A percentile compares a stretch with the other conserved stretches of the same genome.
These are phyloP conservation scores for Phascolomyces articulosus DNA, from an alignment of 371 early-diverging fungal species.

Conservation along the genomic window DNA sequence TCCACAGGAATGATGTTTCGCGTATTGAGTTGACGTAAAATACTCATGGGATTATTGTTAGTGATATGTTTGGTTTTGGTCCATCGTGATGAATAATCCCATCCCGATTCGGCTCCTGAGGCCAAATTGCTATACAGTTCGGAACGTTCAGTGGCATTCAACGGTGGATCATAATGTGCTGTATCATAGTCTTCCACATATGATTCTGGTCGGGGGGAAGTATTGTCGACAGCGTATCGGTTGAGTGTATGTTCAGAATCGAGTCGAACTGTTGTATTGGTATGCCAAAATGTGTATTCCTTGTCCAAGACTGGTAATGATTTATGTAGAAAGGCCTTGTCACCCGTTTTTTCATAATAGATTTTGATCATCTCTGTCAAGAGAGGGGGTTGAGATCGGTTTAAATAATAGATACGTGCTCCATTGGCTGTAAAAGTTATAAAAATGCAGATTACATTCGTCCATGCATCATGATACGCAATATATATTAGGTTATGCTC, in stretches of 20 bases:
- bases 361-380: conserved; percentile 73
- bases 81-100: conserved; percentile 89
- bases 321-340: conserved; percentile 45
- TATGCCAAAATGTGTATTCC: conserved; percentile 75
- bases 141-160: conserved; percentile 27
- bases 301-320: conserved; percentile 62
- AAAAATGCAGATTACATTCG: too few relatives aligned
- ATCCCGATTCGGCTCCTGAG: conserved; percentile 88
- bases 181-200: conserved; percentile 72
- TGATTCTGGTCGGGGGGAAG: conserved; percentile 79
- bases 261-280: conserved; percentile 50
- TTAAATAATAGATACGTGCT: conserved; percentile 83
- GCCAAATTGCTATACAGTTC: conserved; percentile 72
- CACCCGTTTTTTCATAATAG: conserved; percentile 61
- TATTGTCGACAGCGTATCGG: conserved; percentile 60
- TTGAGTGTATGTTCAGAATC: conserved; percentile 36
- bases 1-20: conserved; percentile 81
- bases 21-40: conserved; percentile 61
- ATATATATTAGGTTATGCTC: too few relatives aligned
- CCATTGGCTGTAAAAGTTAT: conserved; percentile 67
- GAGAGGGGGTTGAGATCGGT: conserved; percentile 90
- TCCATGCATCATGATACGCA: too few relatives aligned
- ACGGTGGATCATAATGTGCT: conserved; percentile 42
- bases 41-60: conserved; percentile 19
- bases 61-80: conserved; percentile 37